Percentiles rank a stretch among this genome's conserved stretches.
Conservation (phyloP, 2,329 filamentous ascomycete species). For the Geosmithia morbida region DNA sequence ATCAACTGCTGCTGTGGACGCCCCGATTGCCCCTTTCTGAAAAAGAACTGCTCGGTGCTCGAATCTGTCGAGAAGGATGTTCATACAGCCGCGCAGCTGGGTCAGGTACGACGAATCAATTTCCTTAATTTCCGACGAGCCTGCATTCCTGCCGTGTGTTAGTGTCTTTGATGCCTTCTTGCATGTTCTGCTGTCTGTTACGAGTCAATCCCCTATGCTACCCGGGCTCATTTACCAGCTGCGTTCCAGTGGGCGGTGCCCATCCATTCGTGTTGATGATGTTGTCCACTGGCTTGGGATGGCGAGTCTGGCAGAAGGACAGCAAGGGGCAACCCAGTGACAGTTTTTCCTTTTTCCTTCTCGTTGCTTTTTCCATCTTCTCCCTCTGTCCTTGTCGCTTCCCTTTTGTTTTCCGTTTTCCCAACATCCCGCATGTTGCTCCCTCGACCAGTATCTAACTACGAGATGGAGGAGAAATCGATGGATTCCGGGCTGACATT, state of each 20-base stretch:
- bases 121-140: not conserved
- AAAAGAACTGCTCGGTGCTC: slow-evolving; percentile 65
- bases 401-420: not conserved
- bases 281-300: not conserved
- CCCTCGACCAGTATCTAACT: slow-evolving; percentile 1
- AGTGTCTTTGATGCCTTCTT: not conserved
- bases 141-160: slow-evolving; percentile 2
- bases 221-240: slow-evolving; percentile 1
- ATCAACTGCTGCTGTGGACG: slow-evolving; percentile 76
- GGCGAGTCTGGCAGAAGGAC: not conserved
- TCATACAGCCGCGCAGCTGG: slow-evolving; percentile 70
- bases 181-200: not conserved
- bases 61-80: slow-evolving; percentile 80
- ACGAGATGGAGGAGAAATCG: not conserved
- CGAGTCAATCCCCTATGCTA: not conserved
- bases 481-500: slow-evolving; percentile 50
- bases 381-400: not conserved
- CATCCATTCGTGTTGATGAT: not conserved
- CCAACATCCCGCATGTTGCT: not conserved
- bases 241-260: slow-evolving; percentile 1
- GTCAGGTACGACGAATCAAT: slow-evolving; percentile 51
- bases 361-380: not conserved
- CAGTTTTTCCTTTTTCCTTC: not conserved
- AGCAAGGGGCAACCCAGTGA: not conserved
- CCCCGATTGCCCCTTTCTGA: slow-evolving; percentile 62